phyloP scores from a whole-genome alignment of 345 rosid species.

The Syzygium jambos region DNA sequence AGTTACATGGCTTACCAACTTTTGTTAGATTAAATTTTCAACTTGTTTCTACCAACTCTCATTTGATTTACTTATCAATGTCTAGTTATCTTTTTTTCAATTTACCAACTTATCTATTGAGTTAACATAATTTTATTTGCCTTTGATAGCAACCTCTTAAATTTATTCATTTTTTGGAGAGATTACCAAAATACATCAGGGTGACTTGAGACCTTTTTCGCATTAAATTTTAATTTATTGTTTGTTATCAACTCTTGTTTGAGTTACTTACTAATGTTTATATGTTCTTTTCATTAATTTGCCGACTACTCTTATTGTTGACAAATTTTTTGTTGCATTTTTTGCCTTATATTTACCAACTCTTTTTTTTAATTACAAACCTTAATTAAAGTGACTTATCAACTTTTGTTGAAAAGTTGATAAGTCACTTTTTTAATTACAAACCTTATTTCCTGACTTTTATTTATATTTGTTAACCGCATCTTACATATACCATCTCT shows the following conservation, averaged over 20 bases:
- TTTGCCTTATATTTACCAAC: background rate
- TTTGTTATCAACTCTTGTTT: background rate
- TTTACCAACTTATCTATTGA: background rate
- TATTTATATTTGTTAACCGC: background rate
- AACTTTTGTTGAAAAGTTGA: no score
- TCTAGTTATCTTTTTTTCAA: background rate
- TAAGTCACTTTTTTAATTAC: no score
- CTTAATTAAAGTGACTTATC: background rate
- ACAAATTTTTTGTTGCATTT: background rate
- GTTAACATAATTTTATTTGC: background rate
- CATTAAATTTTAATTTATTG: background rate
- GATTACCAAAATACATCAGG: background rate
- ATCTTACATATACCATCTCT: background rate
- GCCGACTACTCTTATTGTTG: background rate
- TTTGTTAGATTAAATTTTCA: background rate
- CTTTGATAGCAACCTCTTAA: background rate
- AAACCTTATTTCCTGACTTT: no score
- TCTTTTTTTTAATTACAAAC: background rate
- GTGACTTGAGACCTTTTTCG: background rate
- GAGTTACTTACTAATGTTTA: background rate
- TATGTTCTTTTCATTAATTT: background rate
- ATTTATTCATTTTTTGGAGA: background rate
- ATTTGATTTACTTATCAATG: background rate
- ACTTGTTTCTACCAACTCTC: background rate
- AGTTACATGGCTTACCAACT: background rate